phyloP scores from a whole-genome alignment of 345 rosid species.

The Rhizophora mangle region DNA sequence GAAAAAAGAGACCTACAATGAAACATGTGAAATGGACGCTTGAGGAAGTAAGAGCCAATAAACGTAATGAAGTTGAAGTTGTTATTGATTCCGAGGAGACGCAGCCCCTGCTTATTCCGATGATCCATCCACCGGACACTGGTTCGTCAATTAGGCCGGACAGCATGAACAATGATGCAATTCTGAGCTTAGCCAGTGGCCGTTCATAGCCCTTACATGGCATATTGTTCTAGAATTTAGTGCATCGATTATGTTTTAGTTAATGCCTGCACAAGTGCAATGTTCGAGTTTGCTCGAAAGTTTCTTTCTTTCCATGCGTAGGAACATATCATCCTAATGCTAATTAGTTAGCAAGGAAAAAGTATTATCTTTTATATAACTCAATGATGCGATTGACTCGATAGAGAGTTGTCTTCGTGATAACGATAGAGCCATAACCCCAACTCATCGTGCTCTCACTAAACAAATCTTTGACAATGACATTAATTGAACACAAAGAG shows the following conservation, averaged over 20 bases:
- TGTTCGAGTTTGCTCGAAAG: no score
- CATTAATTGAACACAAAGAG: no score
- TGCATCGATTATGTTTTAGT: no score
- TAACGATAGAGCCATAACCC: background rate
- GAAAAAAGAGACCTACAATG: conserved; percentile 44
- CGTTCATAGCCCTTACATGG: background rate
- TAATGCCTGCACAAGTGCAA: no score
- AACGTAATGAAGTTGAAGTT: background rate
- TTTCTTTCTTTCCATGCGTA: no score
- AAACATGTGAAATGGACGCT: conserved; percentile 36
- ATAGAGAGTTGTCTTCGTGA: background rate
- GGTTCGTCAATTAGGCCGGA: background rate
- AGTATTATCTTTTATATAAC: background rate
- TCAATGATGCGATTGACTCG: background rate
- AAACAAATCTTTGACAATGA: background rate
- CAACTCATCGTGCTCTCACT: background rate
- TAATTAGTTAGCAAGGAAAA: no score
- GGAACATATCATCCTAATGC: no score
- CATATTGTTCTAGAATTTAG: background rate
- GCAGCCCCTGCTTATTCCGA: background rate
- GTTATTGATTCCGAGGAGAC: background rate
- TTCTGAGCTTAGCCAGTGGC: background rate
- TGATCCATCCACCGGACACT: background rate
- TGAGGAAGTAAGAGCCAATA: conserved; percentile 7
- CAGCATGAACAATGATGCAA: background rate